Evolutionary conservation across 768 basidiomycete species (phyloP), one percentile per base, ranked within the genome.

Genomic region (Punctularia strigosozonata): DNA sequence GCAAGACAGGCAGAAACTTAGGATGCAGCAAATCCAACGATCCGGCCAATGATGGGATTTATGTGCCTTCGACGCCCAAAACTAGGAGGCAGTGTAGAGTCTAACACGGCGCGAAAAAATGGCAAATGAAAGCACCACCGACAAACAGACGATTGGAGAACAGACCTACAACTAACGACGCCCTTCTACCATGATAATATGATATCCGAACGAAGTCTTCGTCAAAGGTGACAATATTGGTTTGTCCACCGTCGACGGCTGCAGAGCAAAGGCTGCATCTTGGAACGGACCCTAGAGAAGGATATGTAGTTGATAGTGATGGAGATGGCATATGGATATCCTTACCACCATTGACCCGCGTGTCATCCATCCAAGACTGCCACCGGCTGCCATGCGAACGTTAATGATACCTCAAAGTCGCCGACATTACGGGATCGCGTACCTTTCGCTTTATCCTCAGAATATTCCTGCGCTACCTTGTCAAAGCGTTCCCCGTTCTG

Each of bases 361-460:
- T 20, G 63, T 62, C 83, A 85, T 86, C 86, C 86, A 89, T 6
- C 87, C 87, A 28, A 90, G 65, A 51, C 80, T 84, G 23, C 87
- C 87, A 23, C 87, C 87, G 52, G 77, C 87, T 88, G 48, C 12
- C 42, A 30, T 7, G 35, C 31, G 30, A 25, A 33, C 37, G 36
- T 22, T 6, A 41, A 21, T 6, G 31, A 39, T n/a, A 22, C n/a
- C 17, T 5, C 14, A 28, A 30, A 25, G 33, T 19, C 10, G 5
- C 20, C 6, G 22, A 24, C 20, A 21, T 15, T 15, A n/a, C 4
- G 33, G 4, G 13, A 40, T 41, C 13, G 23, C 54, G 17, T 40
- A 81, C 86, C 72, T 69, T 88, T 90, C 5, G 87, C 87, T 53
- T 90, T 90, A 60, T 90, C 87, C 56, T 88, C 86, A 1, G 88